A percentile compares a stretch with the other conserved stretches of the same genome.
These are phyloP conservation scores for Verruconis gallopava DNA, from an alignment of 2,329 filamentous ascomycete genomes.

Conservation along the genomic window DNA sequence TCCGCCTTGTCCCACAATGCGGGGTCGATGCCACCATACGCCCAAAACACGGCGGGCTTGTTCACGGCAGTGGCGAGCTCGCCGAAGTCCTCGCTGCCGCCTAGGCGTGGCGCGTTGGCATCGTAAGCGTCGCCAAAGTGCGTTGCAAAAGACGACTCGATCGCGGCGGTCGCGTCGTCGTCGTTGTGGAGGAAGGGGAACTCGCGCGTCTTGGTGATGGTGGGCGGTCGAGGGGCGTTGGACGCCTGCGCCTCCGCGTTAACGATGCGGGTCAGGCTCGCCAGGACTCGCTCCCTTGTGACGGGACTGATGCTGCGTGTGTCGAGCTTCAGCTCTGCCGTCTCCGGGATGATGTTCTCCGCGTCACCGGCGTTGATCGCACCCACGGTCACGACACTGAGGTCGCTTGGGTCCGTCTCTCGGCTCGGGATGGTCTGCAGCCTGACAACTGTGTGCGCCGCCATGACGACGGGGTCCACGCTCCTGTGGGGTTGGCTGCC, in stretches of 20 bases:
- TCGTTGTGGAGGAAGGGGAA: constrained; percentile 44
- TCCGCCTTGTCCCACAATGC: constrained; percentile 38
- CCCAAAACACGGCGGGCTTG: constrained; percentile 42
- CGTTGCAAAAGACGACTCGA: constrained; percentile 31
- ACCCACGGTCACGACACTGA: constrained; percentile 46
- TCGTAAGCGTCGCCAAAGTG: constrained; percentile 33
- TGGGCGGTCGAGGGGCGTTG: constrained; percentile 31
- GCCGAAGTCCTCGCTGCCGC: constrained; percentile 46
- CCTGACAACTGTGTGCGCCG: constrained; percentile 41
- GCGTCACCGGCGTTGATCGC: constrained; percentile 45
- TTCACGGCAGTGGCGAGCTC: constrained; percentile 38
- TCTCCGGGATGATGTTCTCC: constrained; percentile 47
- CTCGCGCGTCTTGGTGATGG: constrained; percentile 27
- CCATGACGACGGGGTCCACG: constrained; percentile 47
- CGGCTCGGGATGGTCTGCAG: constrained; percentile 47
- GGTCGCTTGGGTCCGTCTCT: constrained; percentile 40
- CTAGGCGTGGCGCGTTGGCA: constrained; percentile 27
- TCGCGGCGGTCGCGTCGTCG: constrained; percentile 24
- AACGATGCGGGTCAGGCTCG: constrained; percentile 39
- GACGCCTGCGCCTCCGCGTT: constrained; percentile 41
- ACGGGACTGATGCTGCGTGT: constrained; percentile 35
- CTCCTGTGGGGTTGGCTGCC: constrained; percentile 42
- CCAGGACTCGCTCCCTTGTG: constrained; percentile 35
- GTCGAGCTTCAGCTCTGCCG: constrained; percentile 42
- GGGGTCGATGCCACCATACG: constrained; percentile 41